Evolutionary conservation across 306 rosid genomes (phyloP), one percentile per base, ranked within the genome.

Genomic region (Hippophae rhamnoides): DNA sequence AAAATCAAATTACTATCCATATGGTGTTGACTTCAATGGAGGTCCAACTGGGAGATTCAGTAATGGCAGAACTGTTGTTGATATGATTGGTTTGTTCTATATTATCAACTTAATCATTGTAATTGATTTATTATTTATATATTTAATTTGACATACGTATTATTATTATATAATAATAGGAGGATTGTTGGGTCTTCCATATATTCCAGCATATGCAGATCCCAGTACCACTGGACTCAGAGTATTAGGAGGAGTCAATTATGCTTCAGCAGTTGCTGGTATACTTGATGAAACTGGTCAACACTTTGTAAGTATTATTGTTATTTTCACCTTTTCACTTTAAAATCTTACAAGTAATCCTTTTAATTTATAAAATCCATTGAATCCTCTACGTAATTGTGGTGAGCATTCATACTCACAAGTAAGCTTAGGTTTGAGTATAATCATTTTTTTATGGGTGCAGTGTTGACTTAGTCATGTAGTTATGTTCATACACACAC

Each of bases 231-330:
- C 3, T 3, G 92, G 96, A 47, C 6, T 44, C 9, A 75, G 14
- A 58, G 68, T 83, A 25, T 73, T 68, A 14, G 47, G 64, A 18
- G 98, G 98, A 31, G 95, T 90, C 54, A 87, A 87, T 57, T 90
- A 68, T 67, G 98, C 92, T 52, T 90, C 98, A 2, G 95, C 86
- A 26, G 78, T 87, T 26, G 74, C 61, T 14, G 95, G 97, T 61
- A 87, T 90, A 49, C 90, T 90, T 40, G 90, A 82, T 5, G 89
- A 84, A 11, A 76, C 89, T 7, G 98, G 98, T 62, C 72, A 58
- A 49, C 78, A 81, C 75, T 90, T 63, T 11, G 97, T 90, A 81
- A 10, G 55, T 27, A 5, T 13, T 25, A 2, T 9, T 5, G 1
- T 43, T 25, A 9, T 12, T 10, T 57, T 12, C 1, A 11, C 13